Base-by-base conservation (phyloP, 768 basidiomycete genomes). In the Mycena vitilis region DNA sequence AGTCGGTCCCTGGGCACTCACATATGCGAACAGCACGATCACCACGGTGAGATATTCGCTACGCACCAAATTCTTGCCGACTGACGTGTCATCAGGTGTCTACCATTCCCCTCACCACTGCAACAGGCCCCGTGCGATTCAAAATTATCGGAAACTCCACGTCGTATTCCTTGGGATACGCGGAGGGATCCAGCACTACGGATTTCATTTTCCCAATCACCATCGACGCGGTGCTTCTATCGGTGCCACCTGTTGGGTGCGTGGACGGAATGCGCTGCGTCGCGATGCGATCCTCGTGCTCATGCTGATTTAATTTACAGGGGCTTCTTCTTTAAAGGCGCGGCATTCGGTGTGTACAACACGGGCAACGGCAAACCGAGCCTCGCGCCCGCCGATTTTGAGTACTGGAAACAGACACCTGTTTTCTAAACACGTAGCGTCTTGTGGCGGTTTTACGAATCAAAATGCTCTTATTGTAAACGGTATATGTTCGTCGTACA, bases 301-400 rank as follows among this genome's bases (percentile, higher is more conserved):
- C 45, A 38, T 30, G 30, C 30, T 30, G 30, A 30, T 30, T 30
- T 30, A 30, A 30, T 30, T 34, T 36, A 34, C 60, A 82, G 82
- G 13, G 79, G 76, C 11, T 81, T 80, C 70, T 80, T 78, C 65
- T 83, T 81, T 75, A 80, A 80, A 66, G 82, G 81, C 2, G 72
- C 79, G 18, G 71, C 80, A 2, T 82, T 81, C 52, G 81, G 78
- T 1, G 65, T 80, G 8, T 83, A 83, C 68, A 81, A 78, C 65
- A 81, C 81, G 0, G 81, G 82, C 22, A 81, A 78, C 60, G 81
- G 80, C 12, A 79, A 75, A 63, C 81, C 81, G 0, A 81, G 75
- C 52, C 71, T 81, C 22, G 68, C 71, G 9, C 78, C 75, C 11
- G 81, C 82, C 0, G 78, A 81, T 63, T 82, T 83, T 59, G 74